Percentiles rank a stretch among this genome's conserved stretches.
phyloP scores from a whole-genome alignment of 176 grass and related monocot species.

The Triticum aestivum region DNA sequence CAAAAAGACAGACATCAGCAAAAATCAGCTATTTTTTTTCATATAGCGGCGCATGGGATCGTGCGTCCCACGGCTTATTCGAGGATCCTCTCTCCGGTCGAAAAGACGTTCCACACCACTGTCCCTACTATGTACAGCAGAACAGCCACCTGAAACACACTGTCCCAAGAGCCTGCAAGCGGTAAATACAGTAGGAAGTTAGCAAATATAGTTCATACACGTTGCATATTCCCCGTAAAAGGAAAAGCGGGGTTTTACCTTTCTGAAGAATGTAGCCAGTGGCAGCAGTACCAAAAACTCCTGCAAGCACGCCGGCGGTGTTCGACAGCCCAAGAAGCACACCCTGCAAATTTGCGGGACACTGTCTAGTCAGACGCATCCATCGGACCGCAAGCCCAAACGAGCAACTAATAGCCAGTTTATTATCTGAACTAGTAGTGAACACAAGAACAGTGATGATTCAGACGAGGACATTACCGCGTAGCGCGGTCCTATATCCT shows the following conservation, averaged over 20 bases:
- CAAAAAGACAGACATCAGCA: slow-evolving; percentile 12
- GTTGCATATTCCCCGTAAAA: too few species aligned
- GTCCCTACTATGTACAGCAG: slow-evolving; percentile 78
- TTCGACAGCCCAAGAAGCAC: slow-evolving; percentile 92
- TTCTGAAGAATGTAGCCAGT: slow-evolving; percentile 86
- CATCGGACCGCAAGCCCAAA: not conserved
- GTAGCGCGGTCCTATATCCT: slow-evolving; percentile 96
- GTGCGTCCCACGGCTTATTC: slow-evolving; percentile 43
- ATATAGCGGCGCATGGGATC: not conserved
- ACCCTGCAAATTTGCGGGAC: slow-evolving; percentile 43
- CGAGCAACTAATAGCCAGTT: not conserved
- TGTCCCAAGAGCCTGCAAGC: slow-evolving; percentile 88
- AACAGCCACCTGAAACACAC: slow-evolving; percentile 86
- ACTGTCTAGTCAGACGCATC: slow-evolving; percentile 19
- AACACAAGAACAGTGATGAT: slow-evolving; percentile 10
- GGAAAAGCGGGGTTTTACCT: slow-evolving; percentile 21
- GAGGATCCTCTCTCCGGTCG: slow-evolving; percentile 82
- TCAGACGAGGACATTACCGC: slow-evolving; percentile 47
- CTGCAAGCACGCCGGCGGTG: slow-evolving; percentile 93
- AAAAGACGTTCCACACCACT: slow-evolving; percentile 90
- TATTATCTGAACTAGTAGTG: not conserved
- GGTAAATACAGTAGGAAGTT: not conserved
- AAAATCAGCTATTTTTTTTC: slow-evolving; percentile 30
- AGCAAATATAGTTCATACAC: not conserved
- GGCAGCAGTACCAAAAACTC: slow-evolving; percentile 88